These are phyloP conservation scores for Fusarium sp. DNA, from an alignment of 2,329 filamentous ascomycete species.

Conservation along the genomic window DNA sequence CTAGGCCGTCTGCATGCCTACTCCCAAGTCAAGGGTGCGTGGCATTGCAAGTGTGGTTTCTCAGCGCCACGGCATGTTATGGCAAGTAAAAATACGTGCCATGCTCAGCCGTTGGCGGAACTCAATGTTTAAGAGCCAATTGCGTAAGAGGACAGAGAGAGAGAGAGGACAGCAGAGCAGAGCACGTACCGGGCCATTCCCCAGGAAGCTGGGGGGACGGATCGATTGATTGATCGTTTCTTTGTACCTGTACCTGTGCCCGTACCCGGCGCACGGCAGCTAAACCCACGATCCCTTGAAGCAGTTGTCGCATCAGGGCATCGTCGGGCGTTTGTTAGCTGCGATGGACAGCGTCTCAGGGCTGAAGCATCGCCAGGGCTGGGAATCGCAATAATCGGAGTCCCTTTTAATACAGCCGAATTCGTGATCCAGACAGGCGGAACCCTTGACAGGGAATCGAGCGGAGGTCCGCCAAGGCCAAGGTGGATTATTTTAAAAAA, in stretches of 20 bases:
- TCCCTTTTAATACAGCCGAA: slow-evolving; percentile 26
- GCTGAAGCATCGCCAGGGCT: slow-evolving; percentile 28
- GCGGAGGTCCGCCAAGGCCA: slow-evolving; percentile 23
- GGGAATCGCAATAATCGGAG: slow-evolving; percentile 36
- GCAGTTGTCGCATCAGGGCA: slow-evolving; percentile 23
- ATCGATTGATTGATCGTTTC: slow-evolving; percentile 15
- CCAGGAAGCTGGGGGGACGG: background rate
- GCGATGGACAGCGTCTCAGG: slow-evolving; percentile 29
- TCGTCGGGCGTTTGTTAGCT: slow-evolving; percentile 23
- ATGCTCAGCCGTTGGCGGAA: slow-evolving; percentile 31
- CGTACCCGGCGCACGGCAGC: slow-evolving; percentile 5
- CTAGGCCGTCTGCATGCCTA: slow-evolving; percentile 22
- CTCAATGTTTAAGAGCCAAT: slow-evolving; percentile 12
- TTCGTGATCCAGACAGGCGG: slow-evolving; percentile 42
- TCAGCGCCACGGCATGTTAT: slow-evolving; percentile 27
- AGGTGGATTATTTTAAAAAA: background rate
- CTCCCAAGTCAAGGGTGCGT: slow-evolving; percentile 20
- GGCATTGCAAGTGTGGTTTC: slow-evolving; percentile 16
- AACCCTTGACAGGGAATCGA: slow-evolving; percentile 39
- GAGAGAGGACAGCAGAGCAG: background rate
- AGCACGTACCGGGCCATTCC: background rate
- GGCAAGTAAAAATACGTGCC: slow-evolving; percentile 17
- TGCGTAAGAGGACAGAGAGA: background rate
- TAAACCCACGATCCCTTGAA: slow-evolving; percentile 17
- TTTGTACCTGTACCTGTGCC: slow-evolving; percentile 9